Percentiles rank a stretch among this genome's conserved stretches.
These are phyloP conservation scores for Pleurozium schreberi DNA, from an alignment of 225 moss, liverwort and hornwort species.

Conservation along the genomic window DNA sequence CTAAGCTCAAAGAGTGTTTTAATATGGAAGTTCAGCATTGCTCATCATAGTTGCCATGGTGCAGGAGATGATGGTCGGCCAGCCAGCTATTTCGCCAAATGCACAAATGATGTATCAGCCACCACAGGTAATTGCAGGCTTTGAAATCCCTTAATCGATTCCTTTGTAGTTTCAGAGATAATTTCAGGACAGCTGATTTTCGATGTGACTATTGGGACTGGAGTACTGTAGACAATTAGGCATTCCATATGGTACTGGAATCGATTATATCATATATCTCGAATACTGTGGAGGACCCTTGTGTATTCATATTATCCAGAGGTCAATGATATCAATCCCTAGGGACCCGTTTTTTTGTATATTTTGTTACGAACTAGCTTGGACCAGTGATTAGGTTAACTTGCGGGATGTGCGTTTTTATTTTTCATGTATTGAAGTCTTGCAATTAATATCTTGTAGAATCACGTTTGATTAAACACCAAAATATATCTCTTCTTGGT, in stretches of 20 bases:
- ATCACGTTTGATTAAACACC: neutral
- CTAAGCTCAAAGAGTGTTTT: neutral
- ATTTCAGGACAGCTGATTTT: neutral
- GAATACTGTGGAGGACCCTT: neutral
- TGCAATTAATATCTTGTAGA: neutral
- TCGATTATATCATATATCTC: neutral
- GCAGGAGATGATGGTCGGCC: conserved; percentile 85
- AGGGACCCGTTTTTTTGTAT: neutral
- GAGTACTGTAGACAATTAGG: neutral
- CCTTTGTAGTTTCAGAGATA: neutral
- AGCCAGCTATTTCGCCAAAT: conserved; percentile 43
- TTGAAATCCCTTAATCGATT: neutral
- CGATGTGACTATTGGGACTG: neutral
- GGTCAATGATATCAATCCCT: neutral
- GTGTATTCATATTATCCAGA: neutral
- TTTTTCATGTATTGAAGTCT: neutral
- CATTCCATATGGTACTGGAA: neutral
- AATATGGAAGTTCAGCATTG: neutral
- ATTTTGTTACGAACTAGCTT: neutral
- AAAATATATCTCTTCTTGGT: neutral
- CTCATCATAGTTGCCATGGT: conserved; percentile 6
- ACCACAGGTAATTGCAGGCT: conserved; percentile 39
- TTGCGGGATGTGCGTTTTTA: neutral
- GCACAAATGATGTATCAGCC: conserved; percentile 69
- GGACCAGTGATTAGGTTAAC: neutral